Evolutionary conservation across 371 early-diverging fungal genomes (phyloP).

Genomic region (Paraphysoderma sedebokerense): DNA sequence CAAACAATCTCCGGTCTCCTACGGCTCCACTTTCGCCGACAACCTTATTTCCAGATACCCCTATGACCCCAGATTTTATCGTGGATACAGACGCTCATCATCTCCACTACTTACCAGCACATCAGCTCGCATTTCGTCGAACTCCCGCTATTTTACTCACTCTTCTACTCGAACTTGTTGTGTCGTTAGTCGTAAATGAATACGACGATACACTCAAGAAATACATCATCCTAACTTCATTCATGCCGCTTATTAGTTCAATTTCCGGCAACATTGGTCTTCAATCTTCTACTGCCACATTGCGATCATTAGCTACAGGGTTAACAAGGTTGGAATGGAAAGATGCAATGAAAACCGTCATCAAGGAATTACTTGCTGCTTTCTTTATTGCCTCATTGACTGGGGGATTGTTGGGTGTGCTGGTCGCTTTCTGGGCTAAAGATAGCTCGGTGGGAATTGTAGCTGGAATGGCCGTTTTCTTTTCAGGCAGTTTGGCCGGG

Average conservation of each 20-base stretch:
- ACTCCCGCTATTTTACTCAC: constrained; percentile 16
- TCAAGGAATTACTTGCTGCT: constrained; percentile 11
- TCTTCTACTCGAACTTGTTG: constrained; percentile 13
- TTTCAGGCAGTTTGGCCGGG: constrained; percentile 9
- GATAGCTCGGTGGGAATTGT: constrained; percentile 8
- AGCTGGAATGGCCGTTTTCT: constrained; percentile 10
- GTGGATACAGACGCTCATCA: too few species aligned
- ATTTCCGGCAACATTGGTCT: constrained; percentile 20
- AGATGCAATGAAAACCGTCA: constrained; percentile 7
- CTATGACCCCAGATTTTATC: too few species aligned
- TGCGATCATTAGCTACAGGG: constrained; percentile 20
- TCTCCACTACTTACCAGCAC: too few species aligned
- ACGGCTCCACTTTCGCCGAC: too few species aligned
- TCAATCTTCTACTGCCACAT: constrained; percentile 18
- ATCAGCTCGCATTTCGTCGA: constrained; percentile 11
- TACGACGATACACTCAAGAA: constrained; percentile 2
- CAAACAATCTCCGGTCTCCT: too few species aligned
- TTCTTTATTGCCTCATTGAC: constrained; percentile 5
- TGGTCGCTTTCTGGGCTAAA: constrained; percentile 7
- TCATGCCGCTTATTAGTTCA: constrained; percentile 16
- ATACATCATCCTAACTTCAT: constrained; percentile 12
- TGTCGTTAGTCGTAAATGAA: constrained; percentile 11
- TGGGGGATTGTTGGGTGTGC: constrained; percentile 1
- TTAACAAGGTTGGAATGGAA: constrained; percentile 9
- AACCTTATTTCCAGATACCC: too few species aligned